Evolutionary conservation across 805 yeast species (phyloP).

Genomic region (Lipomyces yamadae): DNA sequence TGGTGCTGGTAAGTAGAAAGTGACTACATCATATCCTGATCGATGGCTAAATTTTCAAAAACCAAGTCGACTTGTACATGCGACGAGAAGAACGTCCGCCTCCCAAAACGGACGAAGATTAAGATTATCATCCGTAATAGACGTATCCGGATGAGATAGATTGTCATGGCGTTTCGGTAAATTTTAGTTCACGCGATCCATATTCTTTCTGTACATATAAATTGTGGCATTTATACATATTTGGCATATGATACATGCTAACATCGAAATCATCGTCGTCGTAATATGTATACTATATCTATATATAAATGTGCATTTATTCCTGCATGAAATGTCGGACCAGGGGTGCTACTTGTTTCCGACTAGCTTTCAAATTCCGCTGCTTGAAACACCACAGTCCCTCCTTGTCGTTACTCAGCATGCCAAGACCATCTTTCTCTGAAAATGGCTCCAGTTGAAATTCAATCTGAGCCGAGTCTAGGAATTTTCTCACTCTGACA

Average conservation of each 20-base stretch:
- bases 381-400: slow-evolving; percentile 49
- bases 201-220: neutral
- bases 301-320: neutral
- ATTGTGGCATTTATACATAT: neutral
- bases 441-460: slow-evolving; percentile 41
- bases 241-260: neutral
- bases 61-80: slow-evolving; percentile 81
- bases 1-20: slow-evolving; percentile 56
- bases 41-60: neutral
- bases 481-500: slow-evolving; percentile 33
- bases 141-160: neutral
- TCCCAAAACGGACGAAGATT: slow-evolving; percentile 84
- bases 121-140: neutral
- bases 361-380: slow-evolving; percentile 64
- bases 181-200: neutral
- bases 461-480: slow-evolving; percentile 36
- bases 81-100: slow-evolving; percentile 82
- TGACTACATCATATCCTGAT: neutral
- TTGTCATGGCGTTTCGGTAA: neutral
- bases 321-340: slow-evolving; percentile 40
- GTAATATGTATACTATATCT: neutral
- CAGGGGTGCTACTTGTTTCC: slow-evolving; percentile 86
- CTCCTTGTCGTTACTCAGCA: slow-evolving; percentile 28
- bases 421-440: slow-evolving; percentile 17
- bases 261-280: neutral